These are phyloP conservation scores for Emergomyces orientalis DNA, from an alignment of 2,329 filamentous ascomycete species.

Conservation along the genomic window DNA sequence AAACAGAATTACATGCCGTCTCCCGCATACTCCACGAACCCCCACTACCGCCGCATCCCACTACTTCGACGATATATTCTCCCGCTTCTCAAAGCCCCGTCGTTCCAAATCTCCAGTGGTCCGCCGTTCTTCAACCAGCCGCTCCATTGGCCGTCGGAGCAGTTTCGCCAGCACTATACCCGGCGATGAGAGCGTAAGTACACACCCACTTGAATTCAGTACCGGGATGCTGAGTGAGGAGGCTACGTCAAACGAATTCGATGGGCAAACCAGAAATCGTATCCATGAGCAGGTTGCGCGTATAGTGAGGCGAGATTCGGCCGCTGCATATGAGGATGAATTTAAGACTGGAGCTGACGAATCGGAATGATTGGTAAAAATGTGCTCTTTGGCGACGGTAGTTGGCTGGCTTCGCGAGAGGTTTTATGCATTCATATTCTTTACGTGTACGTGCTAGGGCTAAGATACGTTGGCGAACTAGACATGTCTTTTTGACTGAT, in stretches of 20 bases:
- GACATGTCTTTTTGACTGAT: background rate
- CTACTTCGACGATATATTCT: constrained; percentile 90
- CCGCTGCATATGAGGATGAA: constrained; percentile 50
- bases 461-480: background rate
- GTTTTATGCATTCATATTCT: background rate
- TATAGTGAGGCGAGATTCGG: constrained; percentile 52
- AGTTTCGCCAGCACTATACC: constrained; percentile 51
- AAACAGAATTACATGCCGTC: constrained; percentile 68
- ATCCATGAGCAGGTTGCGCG: constrained; percentile 70
- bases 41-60: constrained; percentile 75
- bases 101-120: constrained; percentile 45
- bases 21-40: constrained; percentile 86
- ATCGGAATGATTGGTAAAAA: background rate
- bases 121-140: constrained; percentile 68
- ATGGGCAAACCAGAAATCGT: constrained; percentile 69
- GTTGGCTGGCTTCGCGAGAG: background rate
- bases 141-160: constrained; percentile 75
- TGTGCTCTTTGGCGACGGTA: background rate
- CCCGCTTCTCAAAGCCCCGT: constrained; percentile 41
- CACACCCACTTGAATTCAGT: background rate
- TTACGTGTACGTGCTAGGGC: background rate
- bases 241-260: constrained; percentile 41
- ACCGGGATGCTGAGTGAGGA: background rate
- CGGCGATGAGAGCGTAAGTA: background rate
- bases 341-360: constrained; percentile 50